A percentile compares a stretch with the other conserved stretches of the same genome.
Conservation (phyloP, 768 basidiomycete genomes). For the Mycena indigotica region DNA sequence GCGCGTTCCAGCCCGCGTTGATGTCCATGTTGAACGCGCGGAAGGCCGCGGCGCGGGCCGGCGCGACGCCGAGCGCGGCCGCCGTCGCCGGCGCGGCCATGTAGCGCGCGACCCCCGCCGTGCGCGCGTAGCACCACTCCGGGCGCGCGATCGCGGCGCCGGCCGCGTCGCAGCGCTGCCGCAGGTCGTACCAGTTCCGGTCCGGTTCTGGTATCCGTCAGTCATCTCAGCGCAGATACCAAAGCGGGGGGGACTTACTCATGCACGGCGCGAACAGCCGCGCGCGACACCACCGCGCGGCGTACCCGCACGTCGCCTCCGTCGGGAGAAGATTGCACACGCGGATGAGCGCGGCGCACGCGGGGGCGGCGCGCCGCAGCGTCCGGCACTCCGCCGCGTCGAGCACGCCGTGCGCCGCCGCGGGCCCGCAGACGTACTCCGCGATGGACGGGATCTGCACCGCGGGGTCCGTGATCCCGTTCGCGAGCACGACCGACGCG, state of each 20-base stretch:
- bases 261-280: slow-evolving; percentile 20
- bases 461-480: slow-evolving; percentile 47
- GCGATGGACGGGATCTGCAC: slow-evolving; percentile 49
- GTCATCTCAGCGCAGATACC: background rate
- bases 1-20: slow-evolving; percentile 52
- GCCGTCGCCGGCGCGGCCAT: slow-evolving; percentile 52
- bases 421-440: slow-evolving; percentile 45
- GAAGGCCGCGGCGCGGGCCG: slow-evolving; percentile 22
- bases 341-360: slow-evolving; percentile 18
- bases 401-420: slow-evolving; percentile 43
- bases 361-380: slow-evolving; percentile 41
- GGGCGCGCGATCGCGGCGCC: slow-evolving; percentile 21
- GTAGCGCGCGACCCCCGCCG: slow-evolving; percentile 54
- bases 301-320: slow-evolving; percentile 13
- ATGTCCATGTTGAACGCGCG: slow-evolving; percentile 35
- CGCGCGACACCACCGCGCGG: slow-evolving; percentile 18
- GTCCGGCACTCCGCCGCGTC: slow-evolving; percentile 43
- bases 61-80: slow-evolving; percentile 42
- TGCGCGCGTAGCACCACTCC: slow-evolving; percentile 43
- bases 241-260: slow-evolving; percentile 4
- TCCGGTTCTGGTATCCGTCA: slow-evolving; percentile 21
- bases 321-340: slow-evolving; percentile 13
- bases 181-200: slow-evolving; percentile 57
- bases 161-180: slow-evolving; percentile 45
- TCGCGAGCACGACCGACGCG: slow-evolving; percentile 51